Evolutionary conservation across 176 grass and related monocot species (phyloP), one percentile per base, ranked within the genome.

Genomic region (Zoysia japonica): DNA sequence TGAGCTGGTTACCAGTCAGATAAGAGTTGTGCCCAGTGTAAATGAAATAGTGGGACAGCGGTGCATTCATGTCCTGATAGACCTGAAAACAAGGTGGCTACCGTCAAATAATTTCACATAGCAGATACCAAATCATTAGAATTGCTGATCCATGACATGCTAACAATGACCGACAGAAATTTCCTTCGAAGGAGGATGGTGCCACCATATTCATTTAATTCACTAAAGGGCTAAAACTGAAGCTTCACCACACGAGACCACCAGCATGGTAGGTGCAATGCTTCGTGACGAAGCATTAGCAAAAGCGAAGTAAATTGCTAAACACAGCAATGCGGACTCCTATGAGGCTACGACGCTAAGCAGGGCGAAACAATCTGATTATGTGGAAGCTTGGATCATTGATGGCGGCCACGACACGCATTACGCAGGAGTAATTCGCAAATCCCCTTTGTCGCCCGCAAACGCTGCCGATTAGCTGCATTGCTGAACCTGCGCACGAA

Each of bases 1-100:
- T 98, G 47, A 98, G 96, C 67, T 98, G 96, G 76, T 98, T 98
- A 8, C 96, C 96, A 1, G 96, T 95, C 72, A 98, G 86, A 55
- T 93, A 98, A 5, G 90, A 98, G 83, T 98, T 98, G 83, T 98
- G 96, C 14, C 96, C 92, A 9, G 96, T 98, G 87, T 95, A 87
- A 88, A 98, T 93, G 84, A 88, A 98, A 72, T 98, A 98, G 60
- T 95, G 92, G 17, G 96, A 95, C 47, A 98, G 71, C 13, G 96
- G 96, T 54, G 84, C 92, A 20, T 63, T 93, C 96, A 98, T 98
- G 81, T 98, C 90, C 6, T 98, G 96, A 65, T 94, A 84, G 84
- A 95, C 87, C 96, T 95, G 96, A 42, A 49, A 43, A 72, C 35
- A 85, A 55, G 47, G 57, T 45, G 84, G 65, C 53, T 87, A 50